These are phyloP conservation scores for Arxiozyma heterogenica DNA, from an alignment of 1,139 yeast species.

Conservation along the genomic window DNA sequence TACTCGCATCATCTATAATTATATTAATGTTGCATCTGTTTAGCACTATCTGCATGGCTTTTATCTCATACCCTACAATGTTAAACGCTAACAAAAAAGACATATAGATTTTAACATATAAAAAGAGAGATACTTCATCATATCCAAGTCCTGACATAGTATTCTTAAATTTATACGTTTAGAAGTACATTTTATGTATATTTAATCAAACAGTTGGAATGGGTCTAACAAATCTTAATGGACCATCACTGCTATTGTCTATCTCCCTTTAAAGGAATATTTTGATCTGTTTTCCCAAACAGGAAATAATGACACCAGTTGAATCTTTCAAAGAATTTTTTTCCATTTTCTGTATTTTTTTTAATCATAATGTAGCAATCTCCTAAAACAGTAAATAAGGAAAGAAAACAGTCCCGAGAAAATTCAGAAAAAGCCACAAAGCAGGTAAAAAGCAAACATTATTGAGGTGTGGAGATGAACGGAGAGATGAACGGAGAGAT, in stretches of 20 bases:
- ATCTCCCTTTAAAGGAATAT: neutral
- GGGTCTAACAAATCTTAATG: no score
- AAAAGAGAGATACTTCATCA: neutral
- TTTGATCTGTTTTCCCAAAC: neutral
- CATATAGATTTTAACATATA: no score
- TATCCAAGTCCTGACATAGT: no score
- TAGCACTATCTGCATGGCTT: neutral
- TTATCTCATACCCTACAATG: no score
- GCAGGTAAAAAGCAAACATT: neutral
- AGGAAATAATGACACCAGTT: neutral
- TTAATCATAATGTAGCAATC: no score
- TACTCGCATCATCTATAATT: conserved; percentile 7
- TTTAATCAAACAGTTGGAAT: no score
- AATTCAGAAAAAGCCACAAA: neutral
- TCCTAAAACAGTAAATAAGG: neutral
- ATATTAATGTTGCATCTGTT: no score
- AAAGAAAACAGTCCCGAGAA: neutral
- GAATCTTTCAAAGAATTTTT: neutral
- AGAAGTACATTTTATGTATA: no score
- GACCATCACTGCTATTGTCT: neutral
- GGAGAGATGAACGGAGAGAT: neutral
- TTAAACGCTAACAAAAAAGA: no score
- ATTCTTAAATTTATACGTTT: no score
- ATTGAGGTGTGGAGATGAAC: neutral
- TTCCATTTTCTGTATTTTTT: neutral